phyloP scores from a whole-genome alignment of 306 rosid genomes.

The Clitoria ternatea region DNA sequence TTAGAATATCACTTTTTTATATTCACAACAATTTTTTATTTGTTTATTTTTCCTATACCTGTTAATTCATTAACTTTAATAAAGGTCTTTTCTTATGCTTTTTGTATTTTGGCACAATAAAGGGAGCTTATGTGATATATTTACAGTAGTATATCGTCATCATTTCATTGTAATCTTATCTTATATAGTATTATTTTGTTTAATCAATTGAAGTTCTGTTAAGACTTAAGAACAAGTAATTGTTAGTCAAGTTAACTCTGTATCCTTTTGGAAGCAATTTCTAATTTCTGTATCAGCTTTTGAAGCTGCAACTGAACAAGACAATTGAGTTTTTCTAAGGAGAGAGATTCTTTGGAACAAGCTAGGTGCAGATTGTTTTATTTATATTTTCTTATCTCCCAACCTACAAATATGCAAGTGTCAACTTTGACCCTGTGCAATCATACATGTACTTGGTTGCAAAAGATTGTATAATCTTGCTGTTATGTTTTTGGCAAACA shows the following conservation, averaged over 20 bases:
- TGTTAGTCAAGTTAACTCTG: not conserved
- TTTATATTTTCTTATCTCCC: not conserved
- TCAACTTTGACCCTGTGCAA: not conserved
- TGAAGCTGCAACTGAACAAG: not conserved
- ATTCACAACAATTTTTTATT: not conserved
- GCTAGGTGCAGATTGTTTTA: not conserved
- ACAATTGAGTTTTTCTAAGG: not conserved
- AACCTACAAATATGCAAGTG: not conserved
- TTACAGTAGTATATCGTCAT: too few species aligned
- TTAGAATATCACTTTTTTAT: not conserved
- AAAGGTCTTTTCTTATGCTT: not conserved
- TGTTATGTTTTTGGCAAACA: not conserved
- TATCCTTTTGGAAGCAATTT: not conserved
- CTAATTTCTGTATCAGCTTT: not conserved
- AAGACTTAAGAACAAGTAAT: not conserved
- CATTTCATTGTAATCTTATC: not conserved
- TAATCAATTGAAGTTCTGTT: not conserved
- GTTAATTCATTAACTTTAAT: not conserved
- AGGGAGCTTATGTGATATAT: not conserved
- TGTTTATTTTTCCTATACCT: not conserved
- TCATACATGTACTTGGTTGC: not conserved
- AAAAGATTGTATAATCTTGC: constrained; percentile 2
- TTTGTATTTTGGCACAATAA: not conserved
- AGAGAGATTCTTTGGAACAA: not conserved
- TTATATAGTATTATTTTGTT: not conserved